Evolutionary conservation across 768 basidiomycete species (phyloP), one percentile per base, ranked within the genome.

Genomic region (Boletus sp.): DNA sequence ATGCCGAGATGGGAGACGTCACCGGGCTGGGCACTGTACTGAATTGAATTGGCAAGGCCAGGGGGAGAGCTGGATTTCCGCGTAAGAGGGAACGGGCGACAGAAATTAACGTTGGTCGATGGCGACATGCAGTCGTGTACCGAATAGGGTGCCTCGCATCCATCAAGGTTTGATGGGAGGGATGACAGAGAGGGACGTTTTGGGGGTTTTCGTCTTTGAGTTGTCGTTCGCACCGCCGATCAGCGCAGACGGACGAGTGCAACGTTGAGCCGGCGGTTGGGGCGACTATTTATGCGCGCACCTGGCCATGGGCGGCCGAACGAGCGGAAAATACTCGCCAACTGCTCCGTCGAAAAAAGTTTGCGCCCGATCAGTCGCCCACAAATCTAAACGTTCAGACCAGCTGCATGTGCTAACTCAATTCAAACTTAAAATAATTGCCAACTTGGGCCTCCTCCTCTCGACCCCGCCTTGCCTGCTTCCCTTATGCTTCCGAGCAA

Each of bases 351-450:
- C n/a, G n/a, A n/a, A 41, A 15, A 25, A 25, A 25, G 41, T 42
- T 42, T 42, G 19, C 23, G 42, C 27, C 66, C 66, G 67, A 70
- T 68, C 66, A 57, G 40, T 55, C 25, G 37, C 47, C 35, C 38
- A 51, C 46, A 51, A 53, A 59, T 55, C 58, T 60, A 48, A 55
- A 60, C 50, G 44, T 56, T 51, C 39, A 48, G 54, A 25, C 25
- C 25, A 25, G 25, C 43, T 50, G 47, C 57, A 56, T 68, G 66
- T 67, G 58, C 59, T 73, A 80, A 79, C 78, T 77, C 76, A 80
- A 81, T 77, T 74, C 74, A 78, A 83, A 84, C 79, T 78, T 77
- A 77, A 80, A 80, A 77, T 75, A 75, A 66, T 70, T 64, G 61
- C 60, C 68, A 59, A 56, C 50, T 59, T 60, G 38, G 53, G 59